phyloP scores from a whole-genome alignment of 495 filamentous ascomycete species.

The Podospora tetraspora region DNA sequence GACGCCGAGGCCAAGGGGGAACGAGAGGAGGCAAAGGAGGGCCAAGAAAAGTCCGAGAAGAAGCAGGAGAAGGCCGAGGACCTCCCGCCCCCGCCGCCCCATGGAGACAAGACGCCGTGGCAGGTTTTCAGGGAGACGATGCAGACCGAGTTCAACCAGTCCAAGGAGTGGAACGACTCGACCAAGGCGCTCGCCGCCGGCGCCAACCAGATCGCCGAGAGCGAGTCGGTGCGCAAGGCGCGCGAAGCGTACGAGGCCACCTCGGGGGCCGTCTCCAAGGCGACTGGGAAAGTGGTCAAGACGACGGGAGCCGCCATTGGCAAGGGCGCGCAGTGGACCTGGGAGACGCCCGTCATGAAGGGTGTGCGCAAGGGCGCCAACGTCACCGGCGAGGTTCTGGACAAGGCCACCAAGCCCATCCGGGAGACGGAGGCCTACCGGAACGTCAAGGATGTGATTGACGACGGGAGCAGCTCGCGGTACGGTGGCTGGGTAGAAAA shows the following conservation, averaged over 20 bases:
- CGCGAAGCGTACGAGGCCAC: conserved; percentile 80
- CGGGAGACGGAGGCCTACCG: conserved; percentile 91
- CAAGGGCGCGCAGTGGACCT: conserved; percentile 88
- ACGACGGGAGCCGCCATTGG: conserved; percentile 80
- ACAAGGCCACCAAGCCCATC: conserved; percentile 89
- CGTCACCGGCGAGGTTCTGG: conserved; percentile 76
- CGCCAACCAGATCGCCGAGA: conserved; percentile 89
- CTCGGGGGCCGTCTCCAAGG: conserved; percentile 65
- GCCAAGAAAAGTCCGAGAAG: conserved; percentile 42
- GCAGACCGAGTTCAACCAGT: conserved; percentile 86
- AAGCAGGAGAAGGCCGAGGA: conserved; percentile 64
- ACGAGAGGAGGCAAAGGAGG: conserved; percentile 40
- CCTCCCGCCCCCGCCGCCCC: conserved; percentile 83
- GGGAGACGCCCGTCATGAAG: conserved; percentile 90
- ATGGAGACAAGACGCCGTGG: conserved; percentile 96
- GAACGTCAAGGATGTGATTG: conserved; percentile 90
- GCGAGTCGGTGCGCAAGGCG: conserved; percentile 81
- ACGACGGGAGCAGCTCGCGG: conserved; percentile 91
- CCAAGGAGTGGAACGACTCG: conserved; percentile 98
- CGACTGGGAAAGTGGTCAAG: conserved; percentile 72
- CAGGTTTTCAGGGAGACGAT: conserved; percentile 97
- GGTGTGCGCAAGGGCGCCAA: conserved; percentile 83
- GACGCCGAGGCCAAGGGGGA: conserved; percentile 44
- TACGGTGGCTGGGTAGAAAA: conserved; percentile 97
- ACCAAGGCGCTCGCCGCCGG: conserved; percentile 88